Base-by-base conservation (phyloP, 768 basidiomycete genomes). In the Mrakia blollopis region DNA sequence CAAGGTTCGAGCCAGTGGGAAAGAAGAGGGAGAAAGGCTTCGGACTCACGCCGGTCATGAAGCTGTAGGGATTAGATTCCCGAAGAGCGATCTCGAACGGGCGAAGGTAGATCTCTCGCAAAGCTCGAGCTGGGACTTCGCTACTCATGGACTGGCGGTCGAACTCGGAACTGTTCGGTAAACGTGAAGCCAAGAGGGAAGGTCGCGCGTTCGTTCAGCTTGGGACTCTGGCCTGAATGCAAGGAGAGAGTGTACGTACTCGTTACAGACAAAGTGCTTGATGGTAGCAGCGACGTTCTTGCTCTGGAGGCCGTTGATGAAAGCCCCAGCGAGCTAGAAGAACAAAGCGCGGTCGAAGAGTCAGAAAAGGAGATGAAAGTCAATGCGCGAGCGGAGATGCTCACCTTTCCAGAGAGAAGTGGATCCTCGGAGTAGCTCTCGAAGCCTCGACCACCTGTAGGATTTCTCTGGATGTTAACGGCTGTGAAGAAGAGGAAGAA, bases 371-470 rank as follows among this genome's bases (percentile, higher is more conserved):
- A 14, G 11, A 21, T 2, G 11, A 50, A 16, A 14, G 44, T 5
- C 18, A 4, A 18, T 50, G 11, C 16, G 21, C 47, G 47, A 21
- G 7, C 5, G 0, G 2, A 21, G 47, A 50, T 2, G 18, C 47
- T 16, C 18, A 50, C 47, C 47, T 84, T 87, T 11, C 83, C 90
- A 44, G 89, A 90, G 14, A 90, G 84, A 80, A 88, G 86, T 39
- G 90, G 89, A 81, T 91, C 90, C 80, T 91, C 90, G 3, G 89
- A 89, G 82, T 90, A 91, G 1, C 89, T 89, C 82, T 91, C 91
- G 80, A 91, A 92, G 0, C 81, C 83, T 18, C 78, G 54, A 13
- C 78, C 78, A 11, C 69, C 78, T 14, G 72, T 47, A 14, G 78
- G 78, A 41, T 44, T 60, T 23, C 91, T 87, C 81, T 89, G 90